phyloP scores from a whole-genome alignment of 2,329 filamentous ascomycete genomes.

The Teratosphaeriaceae sp. region DNA sequence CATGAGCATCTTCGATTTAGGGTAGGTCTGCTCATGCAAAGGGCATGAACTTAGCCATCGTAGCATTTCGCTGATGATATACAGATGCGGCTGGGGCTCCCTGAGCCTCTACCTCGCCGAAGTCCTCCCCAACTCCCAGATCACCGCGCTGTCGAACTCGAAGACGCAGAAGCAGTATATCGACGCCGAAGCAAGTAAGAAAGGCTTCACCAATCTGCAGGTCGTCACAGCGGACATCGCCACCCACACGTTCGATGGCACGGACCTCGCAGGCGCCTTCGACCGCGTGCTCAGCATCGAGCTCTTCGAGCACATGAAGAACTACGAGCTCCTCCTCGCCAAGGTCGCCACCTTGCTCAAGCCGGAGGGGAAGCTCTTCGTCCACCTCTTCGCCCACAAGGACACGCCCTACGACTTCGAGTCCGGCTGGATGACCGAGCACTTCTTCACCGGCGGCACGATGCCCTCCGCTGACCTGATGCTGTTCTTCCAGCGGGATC shows the following conservation, averaged over 20 bases:
- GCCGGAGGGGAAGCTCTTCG: conserved; percentile 59
- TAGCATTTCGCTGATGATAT: neutral
- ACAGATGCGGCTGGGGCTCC: conserved; percentile 63
- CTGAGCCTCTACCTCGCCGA: conserved; percentile 60
- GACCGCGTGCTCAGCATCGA: conserved; percentile 64
- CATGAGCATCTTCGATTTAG: conserved; percentile 56
- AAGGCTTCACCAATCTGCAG: conserved; percentile 53
- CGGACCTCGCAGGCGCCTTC: conserved; percentile 36
- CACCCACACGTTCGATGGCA: conserved; percentile 55
- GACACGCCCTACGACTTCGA: conserved; percentile 64
- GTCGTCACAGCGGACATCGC: conserved; percentile 63
- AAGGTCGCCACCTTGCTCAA: conserved; percentile 56
- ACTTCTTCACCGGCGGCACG: conserved; percentile 68
- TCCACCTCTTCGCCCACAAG: conserved; percentile 61
- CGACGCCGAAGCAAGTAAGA: conserved; percentile 50
- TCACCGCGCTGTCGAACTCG: conserved; percentile 65
- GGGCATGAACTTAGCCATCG: too few species aligned
- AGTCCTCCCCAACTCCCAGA: conserved; percentile 52
- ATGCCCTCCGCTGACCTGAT: conserved; percentile 64
- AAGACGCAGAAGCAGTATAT: conserved; percentile 62
- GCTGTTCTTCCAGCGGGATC: conserved; percentile 58
- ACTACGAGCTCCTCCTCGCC: conserved; percentile 60
- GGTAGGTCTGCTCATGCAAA: conserved; percentile 42
- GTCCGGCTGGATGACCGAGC: conserved; percentile 65
- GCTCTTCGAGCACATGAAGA: conserved; percentile 73